Base-by-base conservation (phyloP, 768 basidiomycete species). In the Amanita exitialis region DNA sequence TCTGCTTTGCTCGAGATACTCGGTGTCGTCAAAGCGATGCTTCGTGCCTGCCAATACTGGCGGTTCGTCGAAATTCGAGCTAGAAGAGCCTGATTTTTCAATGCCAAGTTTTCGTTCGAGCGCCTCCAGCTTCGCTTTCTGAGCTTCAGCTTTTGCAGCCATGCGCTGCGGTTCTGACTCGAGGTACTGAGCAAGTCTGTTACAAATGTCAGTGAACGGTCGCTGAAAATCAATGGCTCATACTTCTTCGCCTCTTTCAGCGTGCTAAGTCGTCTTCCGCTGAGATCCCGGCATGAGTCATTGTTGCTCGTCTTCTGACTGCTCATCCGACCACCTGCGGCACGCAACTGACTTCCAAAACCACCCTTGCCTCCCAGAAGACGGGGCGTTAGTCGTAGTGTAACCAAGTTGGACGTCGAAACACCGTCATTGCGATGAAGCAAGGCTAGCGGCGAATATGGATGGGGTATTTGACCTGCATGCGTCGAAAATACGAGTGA, bases 291-390 rank as follows among this genome's bases (percentile, higher is more conserved):
- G 64, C 93, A 96, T 6, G 89, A 90, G 63, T 98, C 94, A 55
- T 93, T 93, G 65, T 93, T 94, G 66, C 76, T 93, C 20, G 91
- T 92, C 73, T 92, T 92, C 71, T 93, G 90, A 58, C 85, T 88
- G 61, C 87, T 90, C 96, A 99, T 99, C 28, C 95, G 79, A 10
- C 96, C 95, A 57, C 96, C 96, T 12, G 95, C 95, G 0, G 96
- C 95, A 64, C 96, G 79, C 57, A 99, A 74, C 71, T 97, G 93
- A 15, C 87, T 90, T 3, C 96, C 96, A 61, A 99, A 98, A 30
- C 95, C 96, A 64, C 96, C 95, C 68, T 98, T 99, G 16, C 96
- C 96, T 44, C 95, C 95, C 2, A 75, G 73, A 6, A 97, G 62
- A 21, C 83, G 73, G 0, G 90, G 85, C 1, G 77, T 69, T n/a